Base-by-base conservation (phyloP, 225 moss, liverwort and hornwort genomes). In the Lunularia cruciata region DNA sequence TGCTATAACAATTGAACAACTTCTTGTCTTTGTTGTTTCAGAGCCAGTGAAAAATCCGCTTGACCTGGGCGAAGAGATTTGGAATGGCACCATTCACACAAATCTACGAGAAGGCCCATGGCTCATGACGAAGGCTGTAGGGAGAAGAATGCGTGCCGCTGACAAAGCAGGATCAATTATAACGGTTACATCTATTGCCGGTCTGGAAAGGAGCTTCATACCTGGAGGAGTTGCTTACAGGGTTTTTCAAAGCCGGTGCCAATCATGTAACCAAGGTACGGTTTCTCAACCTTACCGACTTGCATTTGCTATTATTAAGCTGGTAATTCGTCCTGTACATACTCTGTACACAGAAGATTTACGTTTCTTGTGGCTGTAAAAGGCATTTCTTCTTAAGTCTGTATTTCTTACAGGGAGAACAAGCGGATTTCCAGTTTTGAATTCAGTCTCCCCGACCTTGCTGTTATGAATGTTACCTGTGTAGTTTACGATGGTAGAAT, bases 81-180 rank as follows among this genome's bases (percentile, higher is more conserved):
- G 90, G 92, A 82, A 82, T 58, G 39, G n/a, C 31, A 68, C 83
- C 45, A 57, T 88, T 35, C 70, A 81, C 55, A 92, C 92, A 3
- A 92, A 92, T 63, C 63, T 89, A 60, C n/a, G n/a, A n/a, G 86
- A 81, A 57, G 86, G 92, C 30, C 28, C 83, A n/a, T 90, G 89
- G 90, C 83, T 92, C 5, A 83, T 88, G 90, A 52, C 84, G 2
- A 92, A 92, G 73, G 83, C 86, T 6, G 85, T 92, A 6, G 88
- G 76, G 38, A 88, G 74, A 77, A 83, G 88, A 23, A 75, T 83
- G 86, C 67, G 45, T 46, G 78, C 69, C 23, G 64, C 73, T 1
- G 76, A 82, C 53, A 75, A 76, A 72, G 83, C 79, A 55, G 90
- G 92, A 54, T 89, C 92, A 30, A 81, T 92, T 63, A 86, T 92